Conservation (phyloP, 2,329 filamentous ascomycete genomes). For the Ophiostoma fasciatum region DNA sequence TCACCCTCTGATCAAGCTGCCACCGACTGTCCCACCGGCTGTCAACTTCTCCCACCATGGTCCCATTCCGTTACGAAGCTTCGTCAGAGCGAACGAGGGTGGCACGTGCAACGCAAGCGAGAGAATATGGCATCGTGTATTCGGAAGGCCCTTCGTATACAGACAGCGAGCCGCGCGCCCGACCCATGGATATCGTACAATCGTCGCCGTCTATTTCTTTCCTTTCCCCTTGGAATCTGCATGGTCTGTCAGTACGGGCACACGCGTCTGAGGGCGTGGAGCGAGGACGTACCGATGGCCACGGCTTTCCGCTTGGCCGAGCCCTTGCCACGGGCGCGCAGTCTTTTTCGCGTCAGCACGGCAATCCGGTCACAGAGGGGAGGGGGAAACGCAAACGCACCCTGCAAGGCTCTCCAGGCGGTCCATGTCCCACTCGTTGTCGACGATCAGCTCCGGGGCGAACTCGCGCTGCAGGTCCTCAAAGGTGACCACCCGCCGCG, state of each 20-base stretch:
- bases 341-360: constrained; percentile 25
- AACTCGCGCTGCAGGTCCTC: constrained; percentile 60
- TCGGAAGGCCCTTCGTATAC: too few relatives aligned
- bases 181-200: constrained; percentile 1
- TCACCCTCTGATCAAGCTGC: too few relatives aligned
- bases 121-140: too few relatives aligned
- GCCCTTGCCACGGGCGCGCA: constrained; percentile 71
- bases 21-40: too few relatives aligned
- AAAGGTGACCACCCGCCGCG: constrained; percentile 55
- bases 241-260: constrained; percentile 17
- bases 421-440: constrained; percentile 65
- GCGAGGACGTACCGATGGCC: constrained; percentile 14
- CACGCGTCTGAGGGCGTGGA: constrained; percentile 13
- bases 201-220: neutral
- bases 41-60: too few relatives aligned
- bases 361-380: neutral
- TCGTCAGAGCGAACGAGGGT: too few relatives aligned
- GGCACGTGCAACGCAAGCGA: too few relatives aligned
- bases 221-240: too few relatives aligned
- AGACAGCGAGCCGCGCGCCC: too few relatives aligned
- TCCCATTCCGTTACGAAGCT: too few relatives aligned
- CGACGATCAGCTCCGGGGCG: constrained; percentile 47
- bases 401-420: constrained; percentile 60
- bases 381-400: constrained; percentile 25
- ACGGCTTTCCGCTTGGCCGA: constrained; percentile 73